Evolutionary conservation across 768 basidiomycete species (phyloP).

Genomic region (Suillus ampliporus): DNA sequence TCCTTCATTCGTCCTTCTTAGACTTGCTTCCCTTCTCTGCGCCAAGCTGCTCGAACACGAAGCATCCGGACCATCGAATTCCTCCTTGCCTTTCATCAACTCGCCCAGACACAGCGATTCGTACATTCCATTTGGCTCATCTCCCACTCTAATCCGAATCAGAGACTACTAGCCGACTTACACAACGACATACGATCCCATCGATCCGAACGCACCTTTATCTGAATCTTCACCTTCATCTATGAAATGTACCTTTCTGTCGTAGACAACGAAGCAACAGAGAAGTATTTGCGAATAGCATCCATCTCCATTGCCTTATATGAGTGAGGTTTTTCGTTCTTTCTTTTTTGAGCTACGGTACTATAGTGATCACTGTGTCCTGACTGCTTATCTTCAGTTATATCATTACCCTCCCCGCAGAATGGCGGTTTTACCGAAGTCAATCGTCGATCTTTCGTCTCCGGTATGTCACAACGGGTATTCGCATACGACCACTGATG

Average conservation of each 20-base stretch:
- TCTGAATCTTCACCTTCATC: neutral
- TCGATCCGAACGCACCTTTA: neutral
- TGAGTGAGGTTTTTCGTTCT: conserved; percentile 44
- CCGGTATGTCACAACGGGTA: conserved; percentile 24
- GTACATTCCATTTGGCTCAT: neutral
- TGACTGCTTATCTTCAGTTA: conserved; percentile 24
- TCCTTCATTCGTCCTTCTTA: neutral
- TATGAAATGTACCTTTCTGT: conserved; percentile 30
- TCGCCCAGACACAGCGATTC: neutral
- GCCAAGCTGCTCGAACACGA: neutral
- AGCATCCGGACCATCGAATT: neutral
- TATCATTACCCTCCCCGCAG: conserved; percentile 38
- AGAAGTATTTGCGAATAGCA: conserved; percentile 40
- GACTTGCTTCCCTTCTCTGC: neutral
- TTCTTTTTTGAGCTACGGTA: neutral
- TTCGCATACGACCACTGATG: neutral
- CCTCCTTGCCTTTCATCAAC: no score
- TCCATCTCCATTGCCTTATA: conserved; percentile 45
- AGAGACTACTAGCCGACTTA: neutral
- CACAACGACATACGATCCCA: neutral
- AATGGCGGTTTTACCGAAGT: conserved; percentile 39
- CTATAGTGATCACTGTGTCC: neutral
- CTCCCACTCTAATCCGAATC: neutral
- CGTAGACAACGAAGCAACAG: conserved; percentile 23
- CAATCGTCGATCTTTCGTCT: conserved; percentile 30